Conservation (phyloP, 768 basidiomycete species). For the Heimioporus sp. region DNA sequence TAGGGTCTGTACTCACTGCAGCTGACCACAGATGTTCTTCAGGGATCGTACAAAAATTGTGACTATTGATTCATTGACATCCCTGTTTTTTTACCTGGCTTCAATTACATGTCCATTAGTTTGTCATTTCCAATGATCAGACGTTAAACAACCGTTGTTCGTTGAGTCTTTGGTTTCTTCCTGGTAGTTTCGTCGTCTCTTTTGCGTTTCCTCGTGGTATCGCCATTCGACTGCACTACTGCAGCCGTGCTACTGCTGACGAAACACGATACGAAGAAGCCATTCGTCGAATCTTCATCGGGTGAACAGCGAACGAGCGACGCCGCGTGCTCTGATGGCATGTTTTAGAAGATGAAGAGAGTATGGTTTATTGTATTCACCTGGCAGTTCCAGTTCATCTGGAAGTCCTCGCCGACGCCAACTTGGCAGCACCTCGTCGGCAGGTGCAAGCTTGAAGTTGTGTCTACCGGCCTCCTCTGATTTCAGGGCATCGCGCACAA, state of each 20-base stretch:
- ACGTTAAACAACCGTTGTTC: constrained; percentile 11
- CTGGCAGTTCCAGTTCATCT: constrained; percentile 57
- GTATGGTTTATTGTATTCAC: constrained; percentile 32
- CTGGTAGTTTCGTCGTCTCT: constrained; percentile 13
- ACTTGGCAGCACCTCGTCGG: constrained; percentile 63
- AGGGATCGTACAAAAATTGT: constrained; percentile 27
- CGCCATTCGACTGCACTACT: background rate
- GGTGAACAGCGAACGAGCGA: constrained; percentile 73
- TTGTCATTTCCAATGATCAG: background rate
- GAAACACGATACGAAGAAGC: constrained; percentile 98
- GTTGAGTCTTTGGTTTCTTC: constrained; percentile 17
- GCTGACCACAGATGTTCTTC: constrained; percentile 34
- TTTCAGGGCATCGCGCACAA: constrained; percentile 70
- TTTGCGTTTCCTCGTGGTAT: constrained; percentile 28
- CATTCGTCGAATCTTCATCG: constrained; percentile 87
- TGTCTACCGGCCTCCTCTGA: constrained; percentile 63
- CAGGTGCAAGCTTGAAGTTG: constrained; percentile 68
- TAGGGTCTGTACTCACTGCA: constrained; percentile 35
- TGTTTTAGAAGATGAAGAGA: background rate
- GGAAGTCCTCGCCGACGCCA: constrained; percentile 82
- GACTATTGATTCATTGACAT: constrained; percentile 30
- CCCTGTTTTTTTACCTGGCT: constrained; percentile 24
- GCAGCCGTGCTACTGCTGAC: constrained; percentile 27
- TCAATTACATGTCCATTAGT: constrained; percentile 10
- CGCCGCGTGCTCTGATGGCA: constrained; percentile 50